These are phyloP conservation scores for Crithidia sp. DNA, from an alignment of 208 protist species.

Conservation along the genomic window DNA sequence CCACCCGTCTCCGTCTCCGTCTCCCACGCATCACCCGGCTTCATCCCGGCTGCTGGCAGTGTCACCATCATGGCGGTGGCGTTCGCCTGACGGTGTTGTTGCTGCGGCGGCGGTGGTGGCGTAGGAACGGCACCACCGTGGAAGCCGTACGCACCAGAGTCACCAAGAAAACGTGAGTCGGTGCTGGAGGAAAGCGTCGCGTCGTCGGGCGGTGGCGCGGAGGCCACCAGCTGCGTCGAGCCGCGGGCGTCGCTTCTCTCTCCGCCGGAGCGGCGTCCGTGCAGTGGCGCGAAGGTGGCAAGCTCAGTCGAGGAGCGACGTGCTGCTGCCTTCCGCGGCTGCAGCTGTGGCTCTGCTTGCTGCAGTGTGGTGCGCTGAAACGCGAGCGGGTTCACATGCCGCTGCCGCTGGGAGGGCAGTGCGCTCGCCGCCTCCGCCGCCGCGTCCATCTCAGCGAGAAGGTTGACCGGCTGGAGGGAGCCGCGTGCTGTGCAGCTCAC, in stretches of 20 bases:
- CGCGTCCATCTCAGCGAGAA: conserved; percentile 6
- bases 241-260: not conserved
- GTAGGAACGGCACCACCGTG: not conserved
- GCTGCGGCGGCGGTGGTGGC: not conserved
- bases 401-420: not conserved
- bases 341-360: not conserved
- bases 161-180: conserved; percentile 1
- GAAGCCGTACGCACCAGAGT: conserved; percentile 1
- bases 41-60: not conserved
- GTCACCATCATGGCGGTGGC: not conserved
- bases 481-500: conserved; percentile 5
- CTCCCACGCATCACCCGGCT: conserved; percentile 7
- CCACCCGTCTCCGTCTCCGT: conserved; percentile 21
- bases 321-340: not conserved
- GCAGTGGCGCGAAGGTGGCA: conserved; percentile 2
- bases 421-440: not conserved
- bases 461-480: conserved; percentile 9
- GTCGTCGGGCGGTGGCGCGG: conserved; percentile 23
- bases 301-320: not conserved
- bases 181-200: conserved; percentile 14
- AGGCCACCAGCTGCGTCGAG: not conserved
- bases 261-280: not conserved
- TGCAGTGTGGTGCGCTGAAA: not conserved
- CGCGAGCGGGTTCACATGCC: conserved; percentile 6
- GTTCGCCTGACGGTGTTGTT: not conserved